Evolutionary conservation across 306 rosid species (phyloP).

Genomic region (Fagus crenata): DNA sequence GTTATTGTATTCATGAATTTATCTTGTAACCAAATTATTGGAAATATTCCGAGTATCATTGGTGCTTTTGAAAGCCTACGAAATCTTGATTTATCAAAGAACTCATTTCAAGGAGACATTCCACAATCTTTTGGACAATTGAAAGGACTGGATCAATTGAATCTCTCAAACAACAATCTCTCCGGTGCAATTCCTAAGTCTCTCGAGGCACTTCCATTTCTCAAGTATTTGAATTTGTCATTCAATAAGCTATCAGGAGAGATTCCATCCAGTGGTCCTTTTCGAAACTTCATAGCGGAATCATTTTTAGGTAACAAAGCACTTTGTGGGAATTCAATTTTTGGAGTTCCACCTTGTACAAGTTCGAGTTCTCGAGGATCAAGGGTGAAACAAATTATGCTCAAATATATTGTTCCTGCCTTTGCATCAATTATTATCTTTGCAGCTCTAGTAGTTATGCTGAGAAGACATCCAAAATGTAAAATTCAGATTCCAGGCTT

Average conservation of each 20-base stretch:
- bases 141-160: no score
- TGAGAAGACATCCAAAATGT: no score
- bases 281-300: not conserved
- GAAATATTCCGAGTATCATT: not conserved
- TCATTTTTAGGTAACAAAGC: not conserved
- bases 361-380: not conserved
- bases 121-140: no score
- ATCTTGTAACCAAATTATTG: not conserved
- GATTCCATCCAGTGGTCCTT: not conserved
- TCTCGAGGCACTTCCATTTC: not conserved
- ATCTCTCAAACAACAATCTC: no score
- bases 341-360: not conserved
- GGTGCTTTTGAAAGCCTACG: not conserved
- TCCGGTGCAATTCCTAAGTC: no score
- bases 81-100: no score
- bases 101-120: no score
- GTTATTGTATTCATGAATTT: not conserved
- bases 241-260: not conserved
- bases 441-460: no score
- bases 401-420: no score
- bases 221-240: slow-evolving; percentile 1
- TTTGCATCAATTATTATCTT: no score
- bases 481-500: no score
- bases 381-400: not conserved
- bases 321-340: slow-evolving; percentile 6